These are phyloP conservation scores for Toxoplasma gondii DNA, from an alignment of 169 alveolate genomes.

Conservation along the genomic window DNA sequence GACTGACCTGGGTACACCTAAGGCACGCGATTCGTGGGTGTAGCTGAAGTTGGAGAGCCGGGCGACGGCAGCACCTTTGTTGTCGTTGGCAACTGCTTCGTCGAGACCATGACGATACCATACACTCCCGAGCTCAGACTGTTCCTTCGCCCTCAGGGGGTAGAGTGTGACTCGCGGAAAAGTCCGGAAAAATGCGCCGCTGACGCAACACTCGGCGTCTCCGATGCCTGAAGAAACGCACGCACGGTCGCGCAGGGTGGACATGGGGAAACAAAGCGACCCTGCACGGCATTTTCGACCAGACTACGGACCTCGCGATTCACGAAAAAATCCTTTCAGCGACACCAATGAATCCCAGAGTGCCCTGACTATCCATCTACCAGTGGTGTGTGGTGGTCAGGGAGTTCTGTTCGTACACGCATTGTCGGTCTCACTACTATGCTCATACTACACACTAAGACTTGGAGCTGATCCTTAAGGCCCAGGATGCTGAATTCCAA, in stretches of 20 bases:
- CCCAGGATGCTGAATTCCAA: too few species aligned
- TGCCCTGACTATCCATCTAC: too few species aligned
- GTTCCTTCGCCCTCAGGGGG: constrained; percentile 68
- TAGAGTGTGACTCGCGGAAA: constrained; percentile 84
- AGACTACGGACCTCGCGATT: too few species aligned
- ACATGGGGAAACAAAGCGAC: not conserved
- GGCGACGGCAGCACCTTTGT: not conserved
- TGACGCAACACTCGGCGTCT: constrained; percentile 87
- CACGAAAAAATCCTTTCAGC: too few species aligned
- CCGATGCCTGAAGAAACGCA: constrained; percentile 76
- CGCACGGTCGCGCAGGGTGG: not conserved
- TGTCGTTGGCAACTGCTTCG: not conserved
- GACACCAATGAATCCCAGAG: too few species aligned
- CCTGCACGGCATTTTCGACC: too few species aligned
- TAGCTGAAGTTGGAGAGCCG: not conserved
- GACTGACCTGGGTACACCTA: not conserved
- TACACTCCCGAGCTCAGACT: constrained; percentile 61
- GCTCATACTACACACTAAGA: too few species aligned
- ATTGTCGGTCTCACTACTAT: too few species aligned
- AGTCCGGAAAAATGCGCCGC: constrained; percentile 83
- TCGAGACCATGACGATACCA: not conserved
- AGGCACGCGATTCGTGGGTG: not conserved
- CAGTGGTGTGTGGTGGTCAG: too few species aligned
- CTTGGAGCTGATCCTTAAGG: too few species aligned
- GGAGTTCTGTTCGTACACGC: too few species aligned